Percentiles rank a stretch among this genome's conserved stretches.
Evolutionary conservation across 179 eudicot species (phyloP).

Genomic region (Nepenthes alata): DNA sequence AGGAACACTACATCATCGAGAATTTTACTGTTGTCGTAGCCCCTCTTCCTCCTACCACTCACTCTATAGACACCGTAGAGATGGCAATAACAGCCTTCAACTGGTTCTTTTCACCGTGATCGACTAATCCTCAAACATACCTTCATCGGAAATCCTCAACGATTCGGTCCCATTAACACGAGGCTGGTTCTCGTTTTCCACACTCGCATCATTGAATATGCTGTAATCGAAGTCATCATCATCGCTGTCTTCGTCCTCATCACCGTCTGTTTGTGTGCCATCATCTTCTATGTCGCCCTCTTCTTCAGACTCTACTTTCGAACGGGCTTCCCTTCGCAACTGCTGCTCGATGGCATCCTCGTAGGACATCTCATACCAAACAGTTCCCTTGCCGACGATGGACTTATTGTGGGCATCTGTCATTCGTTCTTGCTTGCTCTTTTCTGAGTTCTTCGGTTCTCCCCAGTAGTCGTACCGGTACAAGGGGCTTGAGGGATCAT

Average conservation of each 20-base stretch:
- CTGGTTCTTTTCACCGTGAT: background rate
- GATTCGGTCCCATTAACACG: constrained; percentile 72
- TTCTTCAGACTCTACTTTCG: constrained; percentile 12
- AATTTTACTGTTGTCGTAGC: too few species aligned
- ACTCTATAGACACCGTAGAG: background rate
- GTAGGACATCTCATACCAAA: constrained; percentile 82
- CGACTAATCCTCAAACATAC: constrained; percentile 56
- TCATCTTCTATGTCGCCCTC: constrained; percentile 24
- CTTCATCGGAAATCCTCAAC: constrained; percentile 48
- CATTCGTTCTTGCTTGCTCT: constrained; percentile 63
- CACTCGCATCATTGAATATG: constrained; percentile 34
- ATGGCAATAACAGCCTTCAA: background rate
- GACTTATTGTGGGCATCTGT: constrained; percentile 74
- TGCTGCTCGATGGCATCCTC: constrained; percentile 67
- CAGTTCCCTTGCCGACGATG: constrained; percentile 64
- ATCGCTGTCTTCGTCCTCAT: constrained; percentile 31
- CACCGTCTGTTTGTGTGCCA: constrained; percentile 15
- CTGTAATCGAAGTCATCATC: constrained; percentile 56
- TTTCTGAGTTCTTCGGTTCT: constrained; percentile 89
- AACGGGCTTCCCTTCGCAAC: constrained; percentile 34
- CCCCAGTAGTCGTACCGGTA: constrained; percentile 96
- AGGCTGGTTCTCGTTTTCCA: constrained; percentile 27
- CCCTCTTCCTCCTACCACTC: too few species aligned
- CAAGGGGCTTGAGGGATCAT: constrained; percentile 65
- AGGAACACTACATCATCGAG: too few species aligned